Conservation (phyloP, 2,329 filamentous ascomycete species). For the Fusarium ramigenum region DNA sequence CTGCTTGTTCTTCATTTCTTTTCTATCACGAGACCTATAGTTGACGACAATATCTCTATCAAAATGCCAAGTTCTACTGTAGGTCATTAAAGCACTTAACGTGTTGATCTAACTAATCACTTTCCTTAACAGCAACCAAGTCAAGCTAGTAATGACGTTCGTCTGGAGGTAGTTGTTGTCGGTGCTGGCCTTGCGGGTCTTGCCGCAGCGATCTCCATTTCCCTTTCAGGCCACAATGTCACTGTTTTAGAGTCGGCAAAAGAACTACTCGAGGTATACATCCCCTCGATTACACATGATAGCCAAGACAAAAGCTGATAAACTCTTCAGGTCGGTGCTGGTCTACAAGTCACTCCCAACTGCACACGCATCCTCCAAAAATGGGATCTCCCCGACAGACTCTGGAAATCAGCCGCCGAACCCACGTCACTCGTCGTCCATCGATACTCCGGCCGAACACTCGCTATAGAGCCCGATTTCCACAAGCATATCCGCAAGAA, state of each 20-base stretch:
- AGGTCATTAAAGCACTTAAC: rapidly evolving
- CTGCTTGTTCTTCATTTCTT: neutral
- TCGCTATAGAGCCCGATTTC: slow-evolving; percentile 63
- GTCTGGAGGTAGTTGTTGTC: rapidly evolving
- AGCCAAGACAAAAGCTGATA: neutral
- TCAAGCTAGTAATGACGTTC: rapidly evolving
- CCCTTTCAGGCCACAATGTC: neutral
- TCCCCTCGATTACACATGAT: no score
- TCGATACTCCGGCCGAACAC: slow-evolving; percentile 60
- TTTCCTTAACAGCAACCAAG: rapidly evolving
- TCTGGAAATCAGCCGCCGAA: slow-evolving; percentile 52
- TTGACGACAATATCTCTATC: rapidly evolving
- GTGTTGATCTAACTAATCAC: rapidly evolving
- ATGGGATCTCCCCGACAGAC: slow-evolving; percentile 58
- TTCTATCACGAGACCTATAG: neutral
- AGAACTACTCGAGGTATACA: neutral
- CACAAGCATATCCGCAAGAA: slow-evolving; percentile 60
- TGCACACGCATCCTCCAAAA: slow-evolving; percentile 58
- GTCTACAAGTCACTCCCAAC: slow-evolving; percentile 63
- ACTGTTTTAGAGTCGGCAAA: neutral
- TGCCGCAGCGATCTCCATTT: neutral
- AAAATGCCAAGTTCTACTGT: neutral
- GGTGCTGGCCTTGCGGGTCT: neutral
- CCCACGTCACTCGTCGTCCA: slow-evolving; percentile 62
- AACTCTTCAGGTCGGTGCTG: slow-evolving; percentile 53